Conservation (phyloP, 2,329 filamentous ascomycete species). For the Chalaropsis thielavioides region DNA sequence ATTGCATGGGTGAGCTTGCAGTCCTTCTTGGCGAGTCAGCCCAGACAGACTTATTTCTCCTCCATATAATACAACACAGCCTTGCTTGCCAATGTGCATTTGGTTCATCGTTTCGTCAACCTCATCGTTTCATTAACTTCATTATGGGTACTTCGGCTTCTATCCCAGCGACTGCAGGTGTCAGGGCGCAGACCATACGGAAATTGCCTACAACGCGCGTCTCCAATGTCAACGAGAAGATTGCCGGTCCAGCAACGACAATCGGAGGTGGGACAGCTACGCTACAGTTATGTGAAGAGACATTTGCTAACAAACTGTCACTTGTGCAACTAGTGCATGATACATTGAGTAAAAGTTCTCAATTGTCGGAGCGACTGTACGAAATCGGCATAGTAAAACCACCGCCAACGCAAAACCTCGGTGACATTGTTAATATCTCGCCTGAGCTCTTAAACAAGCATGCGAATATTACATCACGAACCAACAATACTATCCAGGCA, state of each 20-base stretch:
- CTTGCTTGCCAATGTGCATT: no score
- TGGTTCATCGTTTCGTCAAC: no score
- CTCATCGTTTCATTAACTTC: neutral
- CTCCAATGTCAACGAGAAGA: neutral
- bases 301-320: neutral
- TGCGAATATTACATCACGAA: neutral
- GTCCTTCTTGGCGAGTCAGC: neutral
- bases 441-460: neutral
- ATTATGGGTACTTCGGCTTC: neutral
- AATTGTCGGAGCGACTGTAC: neutral
- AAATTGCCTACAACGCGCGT: neutral
- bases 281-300: neutral
- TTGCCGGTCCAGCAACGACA: neutral
- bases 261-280: neutral
- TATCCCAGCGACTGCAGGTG: neutral
- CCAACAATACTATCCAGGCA: neutral
- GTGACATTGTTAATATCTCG: neutral
- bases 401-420: neutral
- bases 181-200: neutral
- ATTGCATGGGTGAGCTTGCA: neutral
- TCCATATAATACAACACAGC: no score
- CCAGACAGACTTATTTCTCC: no score
- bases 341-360: no score
- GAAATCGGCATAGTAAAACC: neutral
- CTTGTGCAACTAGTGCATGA: no score